Conservation (phyloP, 345 rosid genomes). For the Triadica sebifera region DNA sequence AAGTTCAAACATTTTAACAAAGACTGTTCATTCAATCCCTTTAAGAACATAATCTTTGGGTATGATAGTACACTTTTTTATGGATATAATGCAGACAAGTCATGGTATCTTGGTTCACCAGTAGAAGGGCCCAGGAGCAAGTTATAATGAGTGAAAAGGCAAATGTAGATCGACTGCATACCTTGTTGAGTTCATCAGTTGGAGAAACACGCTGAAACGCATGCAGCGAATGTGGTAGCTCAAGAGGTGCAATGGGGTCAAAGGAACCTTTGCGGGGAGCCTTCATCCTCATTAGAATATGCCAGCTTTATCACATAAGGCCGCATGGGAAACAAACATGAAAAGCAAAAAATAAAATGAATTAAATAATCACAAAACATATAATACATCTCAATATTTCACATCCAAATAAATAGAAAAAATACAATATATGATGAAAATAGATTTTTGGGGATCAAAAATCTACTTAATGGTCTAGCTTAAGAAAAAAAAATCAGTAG, state of each 20-base stretch:
- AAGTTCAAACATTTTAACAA: not conserved
- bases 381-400: not conserved
- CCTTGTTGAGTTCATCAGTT: constrained; percentile 65
- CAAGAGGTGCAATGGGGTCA: constrained; percentile 90
- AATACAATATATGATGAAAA: not conserved
- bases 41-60: not conserved
- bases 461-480: not conserved
- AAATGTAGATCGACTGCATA: constrained; percentile 19
- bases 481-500: too few relatives aligned
- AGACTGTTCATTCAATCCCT: not conserved
- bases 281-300: constrained; percentile 88
- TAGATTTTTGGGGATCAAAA: not conserved
- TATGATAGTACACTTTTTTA: not conserved
- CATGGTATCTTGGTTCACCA: not conserved
- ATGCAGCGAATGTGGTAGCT: constrained; percentile 90
- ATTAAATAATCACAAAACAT: not conserved
- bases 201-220: constrained; percentile 77
- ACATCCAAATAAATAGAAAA: not conserved
- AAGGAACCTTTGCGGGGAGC: constrained; percentile 63
- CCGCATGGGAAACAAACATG: not conserved
- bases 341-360: not conserved
- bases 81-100: not conserved
- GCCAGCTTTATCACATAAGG: constrained; percentile 59
- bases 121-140: not conserved
- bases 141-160: not conserved